A percentile compares a stretch with the other conserved stretches of the same genome.
Evolutionary conservation across 495 filamentous ascomycete genomes (phyloP).

Genomic region (Cercophora newfieldiana): DNA sequence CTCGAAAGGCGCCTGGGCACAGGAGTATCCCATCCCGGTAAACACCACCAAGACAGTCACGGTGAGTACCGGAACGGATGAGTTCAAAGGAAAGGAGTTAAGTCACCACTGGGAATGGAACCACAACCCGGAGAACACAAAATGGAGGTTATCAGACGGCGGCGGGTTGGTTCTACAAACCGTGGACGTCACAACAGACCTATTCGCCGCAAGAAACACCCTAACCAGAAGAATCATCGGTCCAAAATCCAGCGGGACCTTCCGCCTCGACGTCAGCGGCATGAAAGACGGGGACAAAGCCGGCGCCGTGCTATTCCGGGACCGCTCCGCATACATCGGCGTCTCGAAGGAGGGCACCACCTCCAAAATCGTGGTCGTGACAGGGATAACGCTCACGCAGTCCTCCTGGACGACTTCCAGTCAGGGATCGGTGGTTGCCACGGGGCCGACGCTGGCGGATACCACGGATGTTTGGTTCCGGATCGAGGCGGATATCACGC

Average conservation of each 20-base stretch:
- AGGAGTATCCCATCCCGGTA: conserved; percentile 46
- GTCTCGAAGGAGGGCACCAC: conserved; percentile 32
- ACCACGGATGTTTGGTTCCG: conserved; percentile 45
- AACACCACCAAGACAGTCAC: conserved; percentile 24
- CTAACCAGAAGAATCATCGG: conserved; percentile 56
- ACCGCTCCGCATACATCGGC: conserved; percentile 54
- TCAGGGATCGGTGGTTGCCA: conserved; percentile 42
- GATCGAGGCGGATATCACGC: conserved; percentile 42
- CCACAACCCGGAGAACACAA: conserved; percentile 55
- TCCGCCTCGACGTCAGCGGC: conserved; percentile 45
- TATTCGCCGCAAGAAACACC: conserved; percentile 57
- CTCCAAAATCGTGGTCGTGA: conserved; percentile 30
- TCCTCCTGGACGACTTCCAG: conserved; percentile 44
- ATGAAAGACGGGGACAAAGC: conserved; percentile 55
- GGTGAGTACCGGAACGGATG: conserved; percentile 40
- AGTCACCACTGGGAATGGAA: conserved; percentile 61
- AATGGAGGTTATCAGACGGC: conserved; percentile 22
- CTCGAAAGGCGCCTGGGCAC: conserved; percentile 46
- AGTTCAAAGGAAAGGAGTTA: conserved; percentile 42
- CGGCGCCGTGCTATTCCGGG: conserved; percentile 53
- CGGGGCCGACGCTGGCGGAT: conserved; percentile 22
- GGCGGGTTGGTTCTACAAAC: conserved; percentile 47
- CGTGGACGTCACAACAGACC: conserved; percentile 52
- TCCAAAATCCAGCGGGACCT: conserved; percentile 46
- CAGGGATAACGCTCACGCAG: conserved; percentile 28